These are phyloP conservation scores for Abelmoschus esculentus DNA, from an alignment of 345 rosid species.

Conservation along the genomic window DNA sequence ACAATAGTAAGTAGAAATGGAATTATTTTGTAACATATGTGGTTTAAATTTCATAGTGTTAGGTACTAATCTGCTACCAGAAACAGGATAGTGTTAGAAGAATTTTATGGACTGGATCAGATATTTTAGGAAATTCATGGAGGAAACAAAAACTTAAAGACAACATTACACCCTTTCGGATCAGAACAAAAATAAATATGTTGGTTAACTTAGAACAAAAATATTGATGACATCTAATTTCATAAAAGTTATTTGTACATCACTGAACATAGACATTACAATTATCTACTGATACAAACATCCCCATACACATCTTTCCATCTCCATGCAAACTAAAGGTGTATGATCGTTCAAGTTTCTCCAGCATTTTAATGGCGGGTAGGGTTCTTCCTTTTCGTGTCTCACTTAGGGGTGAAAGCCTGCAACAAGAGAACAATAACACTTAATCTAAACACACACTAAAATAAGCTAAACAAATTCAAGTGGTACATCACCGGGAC, in stretches of 20 bases:
- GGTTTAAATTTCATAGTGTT: not conserved
- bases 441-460: too few species aligned
- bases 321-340: constrained; percentile 1
- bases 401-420: constrained; percentile 90
- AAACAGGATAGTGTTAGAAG: too few species aligned
- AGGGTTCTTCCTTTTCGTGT: not conserved
- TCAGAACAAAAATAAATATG: too few species aligned
- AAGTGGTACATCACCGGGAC: not conserved
- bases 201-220: constrained; percentile 4
- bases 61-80: not conserved
- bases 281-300: constrained; percentile 19
- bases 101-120: not conserved
- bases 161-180: too few species aligned
- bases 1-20: not conserved
- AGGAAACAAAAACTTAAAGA: too few species aligned
- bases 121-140: not conserved
- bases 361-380: not conserved
- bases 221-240: constrained; percentile 13
- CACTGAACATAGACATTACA: constrained; percentile 22
- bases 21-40: not conserved
- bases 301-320: constrained; percentile 11
- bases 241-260: constrained; percentile 31
- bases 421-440: constrained; percentile 19
- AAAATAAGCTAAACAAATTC: not conserved
- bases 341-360: not conserved